Evolutionary conservation across 345 rosid species (phyloP).

Genomic region (Balakata baccata): DNA sequence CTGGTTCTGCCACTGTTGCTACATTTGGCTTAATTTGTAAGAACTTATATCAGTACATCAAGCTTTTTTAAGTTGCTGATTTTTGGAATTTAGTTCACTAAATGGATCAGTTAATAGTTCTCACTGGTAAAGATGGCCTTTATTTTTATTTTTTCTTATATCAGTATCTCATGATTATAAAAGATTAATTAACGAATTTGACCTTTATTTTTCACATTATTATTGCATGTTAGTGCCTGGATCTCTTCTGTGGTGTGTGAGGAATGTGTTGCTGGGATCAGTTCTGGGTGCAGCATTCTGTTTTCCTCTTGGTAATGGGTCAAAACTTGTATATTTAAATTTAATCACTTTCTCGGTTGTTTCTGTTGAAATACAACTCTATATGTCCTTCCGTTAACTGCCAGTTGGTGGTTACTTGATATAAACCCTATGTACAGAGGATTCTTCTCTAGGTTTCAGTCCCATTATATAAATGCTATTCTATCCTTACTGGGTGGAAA

Average conservation of each 20-base stretch:
- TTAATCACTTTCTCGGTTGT: too few species aligned
- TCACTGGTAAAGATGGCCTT: background rate
- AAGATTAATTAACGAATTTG: background rate
- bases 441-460: background rate
- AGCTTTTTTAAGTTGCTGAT: background rate
- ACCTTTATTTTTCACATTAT: conserved; percentile 5
- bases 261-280: conserved; percentile 79
- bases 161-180: background rate
- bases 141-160: background rate
- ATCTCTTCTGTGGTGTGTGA: conserved; percentile 69
- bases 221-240: conserved; percentile 64
- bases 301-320: conserved; percentile 66
- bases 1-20: conserved; percentile 94
- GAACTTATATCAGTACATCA: background rate
- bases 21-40: conserved; percentile 78
- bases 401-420: background rate
- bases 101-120: background rate
- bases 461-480: background rate
- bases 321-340: background rate
- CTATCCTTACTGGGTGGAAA: background rate
- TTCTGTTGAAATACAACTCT: background rate
- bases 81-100: background rate
- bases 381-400: background rate
- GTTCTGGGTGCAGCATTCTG: conserved; percentile 73
- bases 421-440: background rate